These are phyloP conservation scores for Fragaria iinumae DNA, from an alignment of 306 rosid species.

Conservation along the genomic window DNA sequence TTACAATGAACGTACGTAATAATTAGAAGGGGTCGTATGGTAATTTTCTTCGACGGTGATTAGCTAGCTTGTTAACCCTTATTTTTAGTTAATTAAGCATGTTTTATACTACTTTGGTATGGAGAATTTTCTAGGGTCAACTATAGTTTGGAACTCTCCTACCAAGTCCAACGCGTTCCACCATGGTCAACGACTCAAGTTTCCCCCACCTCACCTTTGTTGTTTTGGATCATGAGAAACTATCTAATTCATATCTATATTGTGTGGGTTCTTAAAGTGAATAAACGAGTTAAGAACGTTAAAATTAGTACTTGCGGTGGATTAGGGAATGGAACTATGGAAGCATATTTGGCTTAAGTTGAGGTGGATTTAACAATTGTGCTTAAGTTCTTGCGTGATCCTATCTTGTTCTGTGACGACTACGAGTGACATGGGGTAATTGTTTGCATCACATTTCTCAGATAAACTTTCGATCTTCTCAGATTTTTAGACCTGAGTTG, in stretches of 20 bases:
- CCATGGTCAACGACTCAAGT: background rate
- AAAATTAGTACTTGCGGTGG: too few species aligned
- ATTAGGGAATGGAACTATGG: too few species aligned
- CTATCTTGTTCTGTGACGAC: too few species aligned
- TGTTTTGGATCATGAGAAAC: background rate
- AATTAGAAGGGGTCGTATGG: background rate
- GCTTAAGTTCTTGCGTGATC: too few species aligned
- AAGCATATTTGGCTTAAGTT: too few species aligned
- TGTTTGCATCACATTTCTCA: too few species aligned
- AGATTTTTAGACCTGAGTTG: too few species aligned
- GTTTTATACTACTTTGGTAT: background rate
- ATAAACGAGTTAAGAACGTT: too few species aligned
- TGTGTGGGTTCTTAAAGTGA: background rate
- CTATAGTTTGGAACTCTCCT: background rate
- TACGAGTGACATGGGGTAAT: too few species aligned
- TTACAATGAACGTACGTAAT: background rate
- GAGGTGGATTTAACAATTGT: too few species aligned
- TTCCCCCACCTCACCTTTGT: background rate
- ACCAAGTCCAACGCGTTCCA: conserved; percentile 6
- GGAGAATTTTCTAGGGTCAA: background rate
- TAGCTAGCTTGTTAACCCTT: background rate
- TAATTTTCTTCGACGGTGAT: background rate
- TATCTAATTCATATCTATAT: background rate
- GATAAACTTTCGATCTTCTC: too few species aligned
- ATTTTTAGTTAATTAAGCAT: background rate